Evolutionary conservation across 2,329 filamentous ascomycete species (phyloP), one percentile per base, ranked within the genome.

Genomic region (Aspergillus pseudoterreus): DNA sequence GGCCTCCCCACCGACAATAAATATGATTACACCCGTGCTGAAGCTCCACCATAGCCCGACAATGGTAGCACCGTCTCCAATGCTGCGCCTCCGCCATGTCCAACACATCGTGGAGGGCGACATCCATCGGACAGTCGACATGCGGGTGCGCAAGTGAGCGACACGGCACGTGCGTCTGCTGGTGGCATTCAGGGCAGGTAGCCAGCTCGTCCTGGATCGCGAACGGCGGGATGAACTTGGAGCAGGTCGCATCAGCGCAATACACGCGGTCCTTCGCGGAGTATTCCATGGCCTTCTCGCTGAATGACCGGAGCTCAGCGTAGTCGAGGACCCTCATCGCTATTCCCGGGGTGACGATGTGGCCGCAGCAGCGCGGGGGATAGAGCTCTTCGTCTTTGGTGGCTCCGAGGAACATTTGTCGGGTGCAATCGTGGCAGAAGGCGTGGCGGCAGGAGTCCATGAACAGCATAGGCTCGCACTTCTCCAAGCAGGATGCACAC

Each of bases 331-430:
- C 11, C 6, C n/a, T 17, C n/a, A 33, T 30, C 4, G 30, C 43
- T 3, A 32, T 35, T 4, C 15, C 15, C 2, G 30, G 24, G 10
- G 24, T 6, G 3, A 45, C 33, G 15, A 22, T 17, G 2, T 24
- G 43, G 3, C 43, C 27, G 14, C 43, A 45, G 14, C 43, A 45
- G 43, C 43, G 43, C 4, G 43, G 43, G 8, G 43, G 43, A 17
- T 33, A 45, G 6, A 45, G 43, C 24, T 33, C 30, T 35, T 45
- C 43, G 17, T 45, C 43, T 45, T n/a, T 45, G 14, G 19, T 45
- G 1, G 43, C n/a, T 12, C 24, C 27, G n/a, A 33, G 24, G 30
- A 45, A 45, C 1, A 45, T n/a, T 2, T 35, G 6, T 15, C 30
- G 24, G 2, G 15, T 33, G 30, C 43, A 45, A 4, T 33, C 24